phyloP scores from a whole-genome alignment of 768 basidiomycete species.

The Rhodocollybia butyracea region DNA sequence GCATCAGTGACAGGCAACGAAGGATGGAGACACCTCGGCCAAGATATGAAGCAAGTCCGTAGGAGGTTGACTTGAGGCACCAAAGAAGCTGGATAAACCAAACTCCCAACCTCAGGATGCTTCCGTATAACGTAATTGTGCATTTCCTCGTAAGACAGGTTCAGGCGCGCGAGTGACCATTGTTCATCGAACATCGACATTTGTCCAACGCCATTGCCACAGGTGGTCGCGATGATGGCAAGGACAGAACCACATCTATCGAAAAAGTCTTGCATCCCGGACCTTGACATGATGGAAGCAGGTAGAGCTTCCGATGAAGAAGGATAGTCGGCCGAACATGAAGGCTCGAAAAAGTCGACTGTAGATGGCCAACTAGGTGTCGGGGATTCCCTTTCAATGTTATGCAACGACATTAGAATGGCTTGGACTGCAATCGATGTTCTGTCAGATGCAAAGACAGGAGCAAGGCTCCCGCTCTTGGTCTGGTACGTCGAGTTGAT shows the following conservation, averaged over 20 bases:
- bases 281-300: slow-evolving; percentile 49
- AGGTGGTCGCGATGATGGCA: slow-evolving; percentile 52
- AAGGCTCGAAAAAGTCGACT: slow-evolving; percentile 58
- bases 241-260: slow-evolving; percentile 60
- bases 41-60: slow-evolving; percentile 74
- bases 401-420: slow-evolving; percentile 65
- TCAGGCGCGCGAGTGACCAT: slow-evolving; percentile 62
- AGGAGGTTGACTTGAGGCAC: slow-evolving; percentile 67
- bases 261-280: slow-evolving; percentile 70
- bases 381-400: slow-evolving; percentile 67
- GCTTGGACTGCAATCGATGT: slow-evolving; percentile 76
- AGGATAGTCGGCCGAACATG: slow-evolving; percentile 60
- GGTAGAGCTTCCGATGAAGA: slow-evolving; percentile 65
- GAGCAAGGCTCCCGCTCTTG: slow-evolving; percentile 31
- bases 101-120: slow-evolving; percentile 55
- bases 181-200: slow-evolving; percentile 88
- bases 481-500: slow-evolving; percentile 40
- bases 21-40: slow-evolving; percentile 77
- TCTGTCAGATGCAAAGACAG: slow-evolving; percentile 63
- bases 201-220: slow-evolving; percentile 60
- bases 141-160: slow-evolving; percentile 63
- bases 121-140: slow-evolving; percentile 65
- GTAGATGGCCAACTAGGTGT: slow-evolving; percentile 79
- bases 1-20: slow-evolving; percentile 53
- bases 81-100: slow-evolving; percentile 65